Conservation (phyloP, 169 alveolate genomes). For the Cyclospora cayetanensis region DNA sequence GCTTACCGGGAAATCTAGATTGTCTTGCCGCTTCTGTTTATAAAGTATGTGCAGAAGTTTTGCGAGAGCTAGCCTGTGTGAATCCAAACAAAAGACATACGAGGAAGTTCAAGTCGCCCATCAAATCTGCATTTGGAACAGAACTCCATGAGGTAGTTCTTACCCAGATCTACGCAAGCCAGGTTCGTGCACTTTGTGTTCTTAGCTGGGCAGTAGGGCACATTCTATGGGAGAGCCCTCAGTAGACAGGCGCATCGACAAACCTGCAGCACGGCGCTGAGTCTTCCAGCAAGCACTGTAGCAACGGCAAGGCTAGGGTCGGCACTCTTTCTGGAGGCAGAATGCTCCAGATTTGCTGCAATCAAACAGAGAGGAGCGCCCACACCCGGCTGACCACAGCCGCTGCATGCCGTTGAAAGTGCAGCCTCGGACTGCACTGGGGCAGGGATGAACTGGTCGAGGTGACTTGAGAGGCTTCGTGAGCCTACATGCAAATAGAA, state of each 20-base stretch:
- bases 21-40: neutral
- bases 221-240: neutral
- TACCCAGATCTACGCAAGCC: neutral
- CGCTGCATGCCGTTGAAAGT: no score
- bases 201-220: neutral
- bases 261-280: slow-evolving; percentile 64
- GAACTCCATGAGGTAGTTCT: no score
- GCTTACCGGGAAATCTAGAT: slow-evolving; percentile 3
- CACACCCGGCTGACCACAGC: neutral
- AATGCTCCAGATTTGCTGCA: slow-evolving; percentile 60
- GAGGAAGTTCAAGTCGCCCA: neutral
- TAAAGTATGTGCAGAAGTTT: slow-evolving; percentile 15
- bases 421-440: neutral
- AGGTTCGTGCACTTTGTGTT: neutral
- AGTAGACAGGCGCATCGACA: neutral
- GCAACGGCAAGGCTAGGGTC: slow-evolving; percentile 2
- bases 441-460: neutral
- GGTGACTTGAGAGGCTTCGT: neutral
- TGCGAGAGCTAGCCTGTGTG: slow-evolving; percentile 53
- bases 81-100: neutral
- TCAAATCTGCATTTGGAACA: no score
- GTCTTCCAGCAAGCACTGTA: slow-evolving; percentile 47
- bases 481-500: slow-evolving; percentile 33
- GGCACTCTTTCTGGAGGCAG: neutral
- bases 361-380: neutral